Base-by-base conservation (phyloP, 345 rosid genomes). In the Limnanthes douglasii region DNA sequence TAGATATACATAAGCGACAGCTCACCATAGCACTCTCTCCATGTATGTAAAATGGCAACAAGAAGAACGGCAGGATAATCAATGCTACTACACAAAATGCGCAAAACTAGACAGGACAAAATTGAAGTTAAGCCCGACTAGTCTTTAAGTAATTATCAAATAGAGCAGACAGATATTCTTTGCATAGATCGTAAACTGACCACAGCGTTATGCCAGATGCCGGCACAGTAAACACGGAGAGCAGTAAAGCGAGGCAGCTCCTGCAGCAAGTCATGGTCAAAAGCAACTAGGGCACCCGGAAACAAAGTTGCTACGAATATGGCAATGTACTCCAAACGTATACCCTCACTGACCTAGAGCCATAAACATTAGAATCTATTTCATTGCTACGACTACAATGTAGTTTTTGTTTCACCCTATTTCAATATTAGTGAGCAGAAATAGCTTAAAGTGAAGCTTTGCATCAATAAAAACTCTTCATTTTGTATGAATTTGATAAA, bases 181-280 rank as follows among this genome's bases (percentile, higher is more conserved):
- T 17, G 23, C 23, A 27, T 3, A 20, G 3, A 12, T 5, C 1
- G 8, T 1, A 37, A 44, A 38, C 50, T 2, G 33, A 88, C 97
- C 78, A 66, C 74, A 24, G 84, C 95, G 57, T 90, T 90, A 46
- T 90, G 95, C 95, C 97, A 90, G 46, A 90, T 60, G 29, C 98
- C 95, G 31, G 95, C 94, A 57, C 84, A 79, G 41, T 76, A 83
- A 0, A 76, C 51, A 16, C 97, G 92, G 45, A 88, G 95, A 14
- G 78, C 59, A 20, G 53, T 43, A 27, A 68, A 54, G 4, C 47
- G 61, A 0, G 72, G 77, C 40, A 77, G 55, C 10, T 66, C 64
- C 16, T 68, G 69, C 34, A 84, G 66, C 54, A 60, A 38, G 35
- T 84, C 82, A 11, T 64, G 19, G 52, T 72, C 64, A 33, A 90